These are phyloP conservation scores for Nemania bipapillata DNA, from an alignment of 2,329 filamentous ascomycete species.

Conservation along the genomic window DNA sequence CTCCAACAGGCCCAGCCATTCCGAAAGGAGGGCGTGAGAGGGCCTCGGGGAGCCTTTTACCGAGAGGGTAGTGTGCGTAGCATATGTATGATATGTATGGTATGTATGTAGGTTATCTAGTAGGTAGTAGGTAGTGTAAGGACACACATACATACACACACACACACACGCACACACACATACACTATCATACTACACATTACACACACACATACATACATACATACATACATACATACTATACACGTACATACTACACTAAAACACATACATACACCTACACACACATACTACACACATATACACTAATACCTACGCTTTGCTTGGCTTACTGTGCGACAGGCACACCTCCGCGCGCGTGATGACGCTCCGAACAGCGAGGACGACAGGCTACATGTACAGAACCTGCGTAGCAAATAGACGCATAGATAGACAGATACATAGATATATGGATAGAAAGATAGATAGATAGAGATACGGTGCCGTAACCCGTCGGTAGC, in stretches of 20 bases:
- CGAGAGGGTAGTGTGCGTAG: constrained; percentile 19
- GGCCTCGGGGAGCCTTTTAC: constrained; percentile 24
- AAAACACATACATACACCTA: no score
- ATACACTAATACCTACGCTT: neutral
- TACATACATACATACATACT: no score
- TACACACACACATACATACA: no score
- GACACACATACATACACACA: no score
- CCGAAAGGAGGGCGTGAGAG: constrained; percentile 15
- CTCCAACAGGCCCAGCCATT: neutral
- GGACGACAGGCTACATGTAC: neutral
- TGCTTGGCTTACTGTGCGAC: constrained; percentile 29
- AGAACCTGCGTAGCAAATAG: neutral
- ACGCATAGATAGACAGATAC: constrained; percentile 7
- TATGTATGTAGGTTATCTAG: no score
- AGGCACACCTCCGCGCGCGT: constrained; percentile 8
- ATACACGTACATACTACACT: no score
- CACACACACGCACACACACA: neutral
- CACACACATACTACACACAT: no score
- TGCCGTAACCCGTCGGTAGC: neutral
- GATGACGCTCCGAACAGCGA: constrained; percentile 19
- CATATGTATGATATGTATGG: neutral
- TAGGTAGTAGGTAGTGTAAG: no score
- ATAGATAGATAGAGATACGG: constrained; percentile 17
- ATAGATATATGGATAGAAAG: constrained; percentile 13
- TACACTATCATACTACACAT: no score